Evolutionary conservation across 768 basidiomycete species (phyloP).

Genomic region (Mycena rebaudengoi): DNA sequence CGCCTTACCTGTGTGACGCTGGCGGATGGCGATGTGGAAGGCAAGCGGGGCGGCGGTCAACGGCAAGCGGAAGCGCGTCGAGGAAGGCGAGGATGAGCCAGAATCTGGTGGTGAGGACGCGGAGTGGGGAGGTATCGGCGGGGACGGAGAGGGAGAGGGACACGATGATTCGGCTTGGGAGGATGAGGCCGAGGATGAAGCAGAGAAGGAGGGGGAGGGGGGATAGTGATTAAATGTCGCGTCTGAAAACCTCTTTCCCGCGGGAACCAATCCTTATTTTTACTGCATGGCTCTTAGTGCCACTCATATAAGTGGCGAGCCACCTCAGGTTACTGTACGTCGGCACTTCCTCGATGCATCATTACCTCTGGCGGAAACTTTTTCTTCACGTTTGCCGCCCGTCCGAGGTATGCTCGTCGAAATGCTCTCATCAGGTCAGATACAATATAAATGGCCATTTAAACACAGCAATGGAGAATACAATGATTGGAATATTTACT

Average conservation of each 20-base stretch:
- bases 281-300: not conserved
- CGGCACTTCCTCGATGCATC: no score
- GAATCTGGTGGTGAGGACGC: slow-evolving; percentile 36
- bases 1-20: slow-evolving; percentile 80
- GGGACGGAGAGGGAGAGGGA: slow-evolving; percentile 27
- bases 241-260: no score
- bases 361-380: no score
- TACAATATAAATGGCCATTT: no score
- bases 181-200: slow-evolving; percentile 37
- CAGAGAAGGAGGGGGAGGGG: slow-evolving; percentile 39
- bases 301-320: not conserved
- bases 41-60: slow-evolving; percentile 23
- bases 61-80: slow-evolving; percentile 44
- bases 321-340: no score
- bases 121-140: slow-evolving; percentile 30
- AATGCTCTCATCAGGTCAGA: no score
- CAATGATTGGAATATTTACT: no score
- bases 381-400: no score
- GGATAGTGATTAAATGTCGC: slow-evolving; percentile 33
- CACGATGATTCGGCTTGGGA: slow-evolving; percentile 40
- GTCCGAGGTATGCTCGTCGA: no score
- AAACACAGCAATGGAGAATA: no score
- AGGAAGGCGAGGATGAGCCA: slow-evolving; percentile 42
- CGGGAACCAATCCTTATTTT: not conserved
- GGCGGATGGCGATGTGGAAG: slow-evolving; percentile 56